These are phyloP conservation scores for Colletotrichum phormii DNA, from an alignment of 2,329 filamentous ascomycete genomes.

Conservation along the genomic window DNA sequence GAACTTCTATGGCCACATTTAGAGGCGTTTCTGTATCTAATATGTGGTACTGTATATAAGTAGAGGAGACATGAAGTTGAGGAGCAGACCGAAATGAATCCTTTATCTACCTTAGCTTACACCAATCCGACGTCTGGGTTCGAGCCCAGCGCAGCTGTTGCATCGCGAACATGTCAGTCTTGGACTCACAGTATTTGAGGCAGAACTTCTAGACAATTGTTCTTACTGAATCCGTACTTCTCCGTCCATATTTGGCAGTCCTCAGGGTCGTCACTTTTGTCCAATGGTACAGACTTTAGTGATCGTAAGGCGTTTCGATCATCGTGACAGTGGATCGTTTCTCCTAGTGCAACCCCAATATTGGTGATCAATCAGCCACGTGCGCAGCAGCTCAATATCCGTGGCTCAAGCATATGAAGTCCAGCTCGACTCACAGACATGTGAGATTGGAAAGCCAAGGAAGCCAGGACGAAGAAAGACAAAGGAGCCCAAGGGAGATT, in stretches of 20 bases:
- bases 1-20: too few species aligned
- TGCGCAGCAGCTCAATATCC: not conserved
- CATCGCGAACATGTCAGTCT: not conserved
- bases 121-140: not conserved
- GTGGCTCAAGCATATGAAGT: too few species aligned
- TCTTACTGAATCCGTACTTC: not conserved
- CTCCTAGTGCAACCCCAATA: not conserved
- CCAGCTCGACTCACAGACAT: too few species aligned
- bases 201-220: not conserved
- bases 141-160: not conserved
- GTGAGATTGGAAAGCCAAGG: not conserved
- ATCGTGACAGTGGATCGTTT: not conserved
- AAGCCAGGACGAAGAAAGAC: not conserved
- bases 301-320: not conserved
- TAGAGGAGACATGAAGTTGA: too few species aligned
- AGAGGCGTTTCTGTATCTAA: too few species aligned
- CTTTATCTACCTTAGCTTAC: not conserved
- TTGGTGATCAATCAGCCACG: not conserved
- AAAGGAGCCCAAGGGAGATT: conserved; percentile 9
- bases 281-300: not conserved
- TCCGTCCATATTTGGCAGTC: not conserved
- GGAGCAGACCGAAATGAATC: too few species aligned
- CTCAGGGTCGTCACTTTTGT: not conserved
- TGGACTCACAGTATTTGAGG: too few species aligned
- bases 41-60: too few species aligned